These are phyloP conservation scores for Dalbergia oliveri DNA, from an alignment of 306 rosid species.

Conservation along the genomic window DNA sequence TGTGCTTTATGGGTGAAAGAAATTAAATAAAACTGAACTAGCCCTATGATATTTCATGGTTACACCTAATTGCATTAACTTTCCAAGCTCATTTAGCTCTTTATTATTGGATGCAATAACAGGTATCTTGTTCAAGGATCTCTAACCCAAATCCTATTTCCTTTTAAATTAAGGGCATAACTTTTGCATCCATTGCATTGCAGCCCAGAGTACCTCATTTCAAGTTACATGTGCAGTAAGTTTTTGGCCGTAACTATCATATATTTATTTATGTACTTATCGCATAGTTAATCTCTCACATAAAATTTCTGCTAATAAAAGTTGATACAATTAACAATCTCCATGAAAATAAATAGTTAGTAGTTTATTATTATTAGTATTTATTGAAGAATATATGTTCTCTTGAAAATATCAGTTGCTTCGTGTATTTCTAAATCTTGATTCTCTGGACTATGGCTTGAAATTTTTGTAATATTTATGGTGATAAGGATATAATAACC, in stretches of 20 bases:
- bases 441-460: constrained; percentile 45
- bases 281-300: too few species aligned
- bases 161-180: constrained; percentile 53
- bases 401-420: background rate
- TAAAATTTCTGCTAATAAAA: too few species aligned
- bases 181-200: constrained; percentile 52
- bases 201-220: constrained; percentile 31
- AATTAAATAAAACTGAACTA: background rate
- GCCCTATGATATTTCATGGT: background rate
- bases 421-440: background rate
- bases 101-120: constrained; percentile 47
- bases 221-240: constrained; percentile 61
- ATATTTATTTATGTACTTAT: too few species aligned
- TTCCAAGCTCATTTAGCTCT: constrained; percentile 7
- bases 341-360: too few species aligned
- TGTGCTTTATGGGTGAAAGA: background rate
- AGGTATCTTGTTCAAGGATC: constrained; percentile 59
- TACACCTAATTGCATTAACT: background rate
- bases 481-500: background rate
- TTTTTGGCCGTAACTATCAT: too few species aligned
- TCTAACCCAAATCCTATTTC: constrained; percentile 60
- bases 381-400: background rate
- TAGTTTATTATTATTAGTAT: too few species aligned
- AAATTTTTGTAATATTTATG: background rate
- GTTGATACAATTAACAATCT: too few species aligned